Evolutionary conservation across 176 grass and related monocot genomes (phyloP).

Genomic region (Oryza officinalis): DNA sequence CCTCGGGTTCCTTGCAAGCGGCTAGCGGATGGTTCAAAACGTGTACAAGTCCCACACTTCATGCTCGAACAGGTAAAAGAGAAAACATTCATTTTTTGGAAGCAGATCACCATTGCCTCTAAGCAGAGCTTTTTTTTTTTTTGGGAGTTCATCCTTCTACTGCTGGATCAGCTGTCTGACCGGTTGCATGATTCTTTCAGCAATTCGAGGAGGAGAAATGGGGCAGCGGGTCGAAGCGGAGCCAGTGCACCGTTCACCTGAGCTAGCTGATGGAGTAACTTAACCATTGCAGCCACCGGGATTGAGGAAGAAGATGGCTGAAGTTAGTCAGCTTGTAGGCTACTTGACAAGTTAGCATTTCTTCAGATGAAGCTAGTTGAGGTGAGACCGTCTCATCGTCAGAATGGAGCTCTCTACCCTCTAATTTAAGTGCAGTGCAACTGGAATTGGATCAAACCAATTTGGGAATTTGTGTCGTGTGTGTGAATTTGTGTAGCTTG

Average conservation of each 20-base stretch:
- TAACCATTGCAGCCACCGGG: neutral
- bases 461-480: neutral
- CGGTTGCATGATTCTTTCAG: neutral
- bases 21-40: conserved; percentile 78
- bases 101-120: neutral
- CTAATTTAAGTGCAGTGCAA: neutral
- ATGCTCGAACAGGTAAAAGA: conserved; percentile 48
- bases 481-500: neutral
- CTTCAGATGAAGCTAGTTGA: neutral
- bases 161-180: too few species aligned
- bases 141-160: neutral
- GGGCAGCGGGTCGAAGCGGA: neutral
- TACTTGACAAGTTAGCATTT: neutral
- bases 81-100: neutral
- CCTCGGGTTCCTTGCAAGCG: conserved; percentile 59
- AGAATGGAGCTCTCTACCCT: neutral
- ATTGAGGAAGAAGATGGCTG: neutral
- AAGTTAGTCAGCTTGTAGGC: neutral
- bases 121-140: too few species aligned
- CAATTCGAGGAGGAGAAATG: conserved; percentile 48
- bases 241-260: conserved; percentile 54
- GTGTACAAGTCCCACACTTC: conserved; percentile 75
- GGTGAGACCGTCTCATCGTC: neutral
- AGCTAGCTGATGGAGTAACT: neutral
- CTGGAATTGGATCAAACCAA: neutral